A percentile compares a stretch with the other conserved stretches of the same genome.
Conservation (phyloP, 257 asterid species). For the Anisodus tanguticus region DNA sequence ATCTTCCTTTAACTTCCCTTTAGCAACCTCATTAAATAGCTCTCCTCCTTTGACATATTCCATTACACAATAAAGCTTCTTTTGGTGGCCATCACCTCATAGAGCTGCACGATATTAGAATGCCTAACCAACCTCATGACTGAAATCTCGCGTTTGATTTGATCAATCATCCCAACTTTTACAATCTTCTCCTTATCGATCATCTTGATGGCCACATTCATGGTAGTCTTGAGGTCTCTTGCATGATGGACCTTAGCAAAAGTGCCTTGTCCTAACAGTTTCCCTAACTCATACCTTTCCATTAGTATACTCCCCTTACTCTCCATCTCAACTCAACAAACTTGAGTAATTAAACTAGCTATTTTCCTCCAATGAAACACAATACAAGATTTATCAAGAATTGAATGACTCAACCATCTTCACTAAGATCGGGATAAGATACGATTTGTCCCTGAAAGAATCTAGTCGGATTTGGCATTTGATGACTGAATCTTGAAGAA, state of each 20-base stretch:
- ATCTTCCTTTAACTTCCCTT: slow-evolving; percentile 54
- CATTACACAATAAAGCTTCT: slow-evolving; percentile 50
- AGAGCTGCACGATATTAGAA: slow-evolving; percentile 48
- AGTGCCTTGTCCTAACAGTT: slow-evolving; percentile 85
- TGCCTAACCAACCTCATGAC: slow-evolving; percentile 52
- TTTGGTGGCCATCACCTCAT: slow-evolving; percentile 54
- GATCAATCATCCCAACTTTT: slow-evolving; percentile 53
- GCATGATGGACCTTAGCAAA: slow-evolving; percentile 87
- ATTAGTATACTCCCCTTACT: slow-evolving; percentile 54
- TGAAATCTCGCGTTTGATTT: slow-evolving; percentile 55
- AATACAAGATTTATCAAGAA: slow-evolving; percentile 29
- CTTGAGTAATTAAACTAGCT: neutral
- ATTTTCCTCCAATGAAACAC: too few relatives aligned
- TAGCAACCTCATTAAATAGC: slow-evolving; percentile 46
- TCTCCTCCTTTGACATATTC: slow-evolving; percentile 56
- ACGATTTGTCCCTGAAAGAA: slow-evolving; percentile 36
- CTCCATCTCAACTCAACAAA: slow-evolving; percentile 51
- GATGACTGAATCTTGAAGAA: slow-evolving; percentile 25
- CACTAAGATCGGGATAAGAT: slow-evolving; percentile 50
- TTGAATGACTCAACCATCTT: slow-evolving; percentile 60
- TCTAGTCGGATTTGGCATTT: slow-evolving; percentile 25
- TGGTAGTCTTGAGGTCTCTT: slow-evolving; percentile 52
- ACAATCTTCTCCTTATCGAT: slow-evolving; percentile 56
- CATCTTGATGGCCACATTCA: slow-evolving; percentile 73
- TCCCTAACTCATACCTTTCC: slow-evolving; percentile 75